Percentiles rank a stretch among this genome's conserved stretches.
Evolutionary conservation across 2,329 filamentous ascomycete species (phyloP).

Genomic region (Magnaporthiopsis incrustans): DNA sequence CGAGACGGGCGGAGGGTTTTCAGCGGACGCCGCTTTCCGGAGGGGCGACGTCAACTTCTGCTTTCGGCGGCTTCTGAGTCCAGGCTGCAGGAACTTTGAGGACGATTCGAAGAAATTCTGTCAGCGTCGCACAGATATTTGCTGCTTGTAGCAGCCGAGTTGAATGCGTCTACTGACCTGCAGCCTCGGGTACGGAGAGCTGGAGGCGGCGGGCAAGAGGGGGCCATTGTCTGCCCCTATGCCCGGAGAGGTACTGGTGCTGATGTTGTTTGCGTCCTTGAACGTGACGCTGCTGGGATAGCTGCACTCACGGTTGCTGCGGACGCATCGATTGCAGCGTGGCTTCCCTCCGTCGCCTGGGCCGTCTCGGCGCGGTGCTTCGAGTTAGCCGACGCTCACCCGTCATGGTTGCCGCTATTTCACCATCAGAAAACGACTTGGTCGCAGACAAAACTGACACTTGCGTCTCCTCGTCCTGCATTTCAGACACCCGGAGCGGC

Average conservation of each 20-base stretch:
- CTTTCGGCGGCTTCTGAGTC: neutral
- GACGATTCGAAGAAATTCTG: neutral
- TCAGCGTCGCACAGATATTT: neutral
- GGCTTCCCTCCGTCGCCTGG: conserved; percentile 44
- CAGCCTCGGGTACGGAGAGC: conserved; percentile 11
- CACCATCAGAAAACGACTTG: neutral
- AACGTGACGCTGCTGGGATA: conserved; percentile 40
- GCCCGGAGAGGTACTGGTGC: conserved; percentile 8
- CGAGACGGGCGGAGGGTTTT: neutral
- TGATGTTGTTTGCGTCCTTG: conserved; percentile 38
- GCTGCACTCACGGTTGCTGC: conserved; percentile 37
- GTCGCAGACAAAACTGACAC: neutral
- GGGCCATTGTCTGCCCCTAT: neutral
- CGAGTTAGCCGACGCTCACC: neutral
- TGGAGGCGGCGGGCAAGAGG: neutral
- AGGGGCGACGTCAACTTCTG: neutral
- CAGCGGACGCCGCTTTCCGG: neutral
- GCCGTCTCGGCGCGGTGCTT: neutral
- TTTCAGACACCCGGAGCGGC: neutral
- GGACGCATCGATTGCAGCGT: conserved; percentile 36
- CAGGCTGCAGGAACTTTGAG: conserved; percentile 1
- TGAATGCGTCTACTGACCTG: conserved; percentile 10
- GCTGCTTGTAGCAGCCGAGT: neutral
- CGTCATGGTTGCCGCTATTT: neutral
- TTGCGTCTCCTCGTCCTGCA: neutral